A percentile compares a stretch with the other conserved stretches of the same genome.
phyloP scores from a whole-genome alignment of 768 basidiomycete genomes.

The Mycena leptocephala region DNA sequence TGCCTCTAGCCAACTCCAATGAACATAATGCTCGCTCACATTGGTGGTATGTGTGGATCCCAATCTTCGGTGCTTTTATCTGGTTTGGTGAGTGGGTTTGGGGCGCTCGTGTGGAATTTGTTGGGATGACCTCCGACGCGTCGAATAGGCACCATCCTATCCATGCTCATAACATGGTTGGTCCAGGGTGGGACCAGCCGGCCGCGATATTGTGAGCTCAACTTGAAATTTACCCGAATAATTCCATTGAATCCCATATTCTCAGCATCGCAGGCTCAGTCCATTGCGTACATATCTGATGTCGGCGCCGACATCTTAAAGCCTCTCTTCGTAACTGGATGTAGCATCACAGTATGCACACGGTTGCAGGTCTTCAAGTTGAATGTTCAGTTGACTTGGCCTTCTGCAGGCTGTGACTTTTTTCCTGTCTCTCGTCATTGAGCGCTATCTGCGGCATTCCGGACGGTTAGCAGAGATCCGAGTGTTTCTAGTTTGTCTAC shows the following conservation, averaged over 20 bases:
- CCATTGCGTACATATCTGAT: conserved; percentile 85
- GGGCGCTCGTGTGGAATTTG: neutral
- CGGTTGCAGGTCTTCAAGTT: too few relatives aligned
- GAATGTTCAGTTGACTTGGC: neutral
- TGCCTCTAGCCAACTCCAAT: conserved; percentile 43
- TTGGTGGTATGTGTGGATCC: conserved; percentile 79
- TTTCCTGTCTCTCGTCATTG: conserved; percentile 71
- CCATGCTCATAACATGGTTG: conserved; percentile 83
- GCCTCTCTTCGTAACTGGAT: conserved; percentile 81
- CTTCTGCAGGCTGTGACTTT: conserved; percentile 65
- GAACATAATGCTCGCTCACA: conserved; percentile 56
- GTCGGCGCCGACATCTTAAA: conserved; percentile 83
- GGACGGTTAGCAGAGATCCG: conserved; percentile 62
- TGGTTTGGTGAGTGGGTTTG: conserved; percentile 71
- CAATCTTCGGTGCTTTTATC: conserved; percentile 70
- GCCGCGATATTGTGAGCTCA: conserved; percentile 60
- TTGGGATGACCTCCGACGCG: neutral
- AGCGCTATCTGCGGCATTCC: conserved; percentile 77
- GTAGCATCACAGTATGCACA: conserved; percentile 65
- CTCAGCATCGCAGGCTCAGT: conserved; percentile 67
- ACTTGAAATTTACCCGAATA: neutral
- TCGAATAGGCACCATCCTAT: conserved; percentile 67
- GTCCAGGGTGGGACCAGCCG: conserved; percentile 63
- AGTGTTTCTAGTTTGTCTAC: neutral
- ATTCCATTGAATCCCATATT: conserved; percentile 38